phyloP scores from a whole-genome alignment of 371 early-diverging fungal species.

The Mortierella sp. region DNA sequence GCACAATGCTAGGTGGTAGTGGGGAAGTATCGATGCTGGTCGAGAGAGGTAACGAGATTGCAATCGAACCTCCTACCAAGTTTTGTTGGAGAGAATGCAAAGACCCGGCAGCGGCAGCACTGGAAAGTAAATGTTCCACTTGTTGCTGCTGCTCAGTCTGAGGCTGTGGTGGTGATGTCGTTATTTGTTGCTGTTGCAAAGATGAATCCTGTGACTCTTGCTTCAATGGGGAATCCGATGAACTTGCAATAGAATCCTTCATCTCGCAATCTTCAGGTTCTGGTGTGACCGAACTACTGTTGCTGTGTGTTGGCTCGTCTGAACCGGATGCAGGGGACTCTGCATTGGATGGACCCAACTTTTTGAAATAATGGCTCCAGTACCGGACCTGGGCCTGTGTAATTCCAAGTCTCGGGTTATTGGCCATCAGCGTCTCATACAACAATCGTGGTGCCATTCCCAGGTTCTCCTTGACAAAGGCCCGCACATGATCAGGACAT shows the following conservation, averaged over 20 bases:
- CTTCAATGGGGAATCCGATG: too few species aligned
- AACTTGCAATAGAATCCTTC: too few species aligned
- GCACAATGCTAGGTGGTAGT: conserved; percentile 41
- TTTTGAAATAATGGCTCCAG: conserved; percentile 50
- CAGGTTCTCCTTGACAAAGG: conserved; percentile 42
- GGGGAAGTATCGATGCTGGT: conserved; percentile 26
- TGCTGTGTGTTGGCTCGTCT: too few species aligned
- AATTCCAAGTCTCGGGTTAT: conserved; percentile 21
- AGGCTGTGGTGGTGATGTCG: too few species aligned
- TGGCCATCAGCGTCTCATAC: conserved; percentile 24
- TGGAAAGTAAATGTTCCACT: too few species aligned
- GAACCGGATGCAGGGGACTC: too few species aligned
- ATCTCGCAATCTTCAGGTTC: too few species aligned
- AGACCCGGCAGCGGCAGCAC: too few species aligned
- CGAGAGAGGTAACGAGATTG: conserved; percentile 42
- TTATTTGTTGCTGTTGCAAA: too few species aligned
- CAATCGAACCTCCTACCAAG: conserved; percentile 23
- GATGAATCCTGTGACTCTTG: too few species aligned
- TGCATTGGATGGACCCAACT: conserved; percentile 1
- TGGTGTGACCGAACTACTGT: too few species aligned
- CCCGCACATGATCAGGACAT: conserved; percentile 47
- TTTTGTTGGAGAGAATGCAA: background rate
- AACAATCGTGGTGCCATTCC: conserved; percentile 29
- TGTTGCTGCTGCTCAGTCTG: too few species aligned
- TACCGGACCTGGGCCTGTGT: conserved; percentile 52